Conservation (phyloP, 2,329 filamentous ascomycete species). For the Alternaria dauci region DNA sequence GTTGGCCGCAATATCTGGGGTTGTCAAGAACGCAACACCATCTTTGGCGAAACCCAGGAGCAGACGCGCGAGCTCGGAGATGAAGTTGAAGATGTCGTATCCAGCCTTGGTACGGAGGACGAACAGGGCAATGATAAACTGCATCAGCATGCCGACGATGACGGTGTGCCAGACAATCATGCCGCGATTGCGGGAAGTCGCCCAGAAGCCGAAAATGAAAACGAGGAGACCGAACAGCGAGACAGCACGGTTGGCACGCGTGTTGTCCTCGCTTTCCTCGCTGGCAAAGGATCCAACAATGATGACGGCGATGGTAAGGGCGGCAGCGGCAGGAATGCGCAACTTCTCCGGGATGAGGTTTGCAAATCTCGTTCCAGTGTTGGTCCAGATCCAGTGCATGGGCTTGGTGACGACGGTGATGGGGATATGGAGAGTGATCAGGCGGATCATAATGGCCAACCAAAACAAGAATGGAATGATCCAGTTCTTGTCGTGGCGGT, state of each 20-base stretch:
- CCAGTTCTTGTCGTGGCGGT: constrained; percentile 79
- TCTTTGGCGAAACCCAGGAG: constrained; percentile 78
- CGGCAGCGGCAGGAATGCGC: constrained; percentile 69
- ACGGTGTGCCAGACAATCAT: constrained; percentile 63
- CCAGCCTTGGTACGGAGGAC: constrained; percentile 82
- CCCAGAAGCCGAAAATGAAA: constrained; percentile 72
- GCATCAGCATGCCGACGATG: constrained; percentile 85
- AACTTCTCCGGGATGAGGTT: constrained; percentile 71
- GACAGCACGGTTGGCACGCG: constrained; percentile 78
- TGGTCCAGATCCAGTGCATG: constrained; percentile 72
- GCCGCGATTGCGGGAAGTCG: constrained; percentile 74
- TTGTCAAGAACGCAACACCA: constrained; percentile 77
- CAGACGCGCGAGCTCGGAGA: constrained; percentile 76
- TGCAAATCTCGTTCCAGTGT: constrained; percentile 67
- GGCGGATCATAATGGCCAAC: constrained; percentile 74
- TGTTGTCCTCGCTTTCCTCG: constrained; percentile 76
- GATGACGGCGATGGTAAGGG: constrained; percentile 73
- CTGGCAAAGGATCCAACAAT: constrained; percentile 81
- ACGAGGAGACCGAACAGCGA: constrained; percentile 81
- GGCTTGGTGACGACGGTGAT: constrained; percentile 71
- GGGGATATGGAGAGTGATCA: constrained; percentile 78
- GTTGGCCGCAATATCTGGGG: constrained; percentile 52
- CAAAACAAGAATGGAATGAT: constrained; percentile 84
- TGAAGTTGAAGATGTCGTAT: constrained; percentile 89
- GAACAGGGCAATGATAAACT: constrained; percentile 89